A percentile compares a stretch with the other conserved stretches of the same genome.
Evolutionary conservation across 2,329 filamentous ascomycete genomes (phyloP).

Genomic region (Sporothrix schenckii): DNA sequence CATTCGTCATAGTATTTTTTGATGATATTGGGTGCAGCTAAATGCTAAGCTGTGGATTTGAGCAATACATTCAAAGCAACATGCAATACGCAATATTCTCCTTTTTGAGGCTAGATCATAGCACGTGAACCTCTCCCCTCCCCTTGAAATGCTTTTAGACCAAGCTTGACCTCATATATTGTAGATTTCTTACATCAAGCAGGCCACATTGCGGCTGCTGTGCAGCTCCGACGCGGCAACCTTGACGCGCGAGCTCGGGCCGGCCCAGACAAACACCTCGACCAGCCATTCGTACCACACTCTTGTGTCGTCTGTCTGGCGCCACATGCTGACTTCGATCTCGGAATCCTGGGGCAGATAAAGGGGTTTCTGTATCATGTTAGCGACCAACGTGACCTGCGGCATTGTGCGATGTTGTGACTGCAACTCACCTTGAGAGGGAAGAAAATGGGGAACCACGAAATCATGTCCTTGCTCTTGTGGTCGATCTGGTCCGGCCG

Average conservation of each 20-base stretch:
- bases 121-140: not conserved
- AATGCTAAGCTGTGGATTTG: not conserved
- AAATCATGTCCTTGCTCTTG: slow-evolving; percentile 98
- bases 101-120: slow-evolving; percentile 11
- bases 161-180: not conserved
- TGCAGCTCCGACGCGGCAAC: slow-evolving; percentile 68
- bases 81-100: not conserved
- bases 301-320: slow-evolving; percentile 89
- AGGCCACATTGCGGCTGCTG: slow-evolving; percentile 70
- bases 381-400: not conserved
- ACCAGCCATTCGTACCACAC: slow-evolving; percentile 99
- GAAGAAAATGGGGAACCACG: slow-evolving; percentile 99
- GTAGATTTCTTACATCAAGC: slow-evolving; percentile 61
- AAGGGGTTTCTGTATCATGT: slow-evolving; percentile 67
- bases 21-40: not conserved
- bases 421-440: slow-evolving; percentile 77
- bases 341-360: slow-evolving; percentile 83
- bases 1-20: no score
- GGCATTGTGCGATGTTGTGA: not conserved
- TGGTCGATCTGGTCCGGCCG: slow-evolving; percentile 87
- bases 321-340: slow-evolving; percentile 91
- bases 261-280: slow-evolving; percentile 73
- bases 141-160: not conserved
- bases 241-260: slow-evolving; percentile 64
- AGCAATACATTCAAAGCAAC: no score